A percentile compares a stretch with the other conserved stretches of the same genome.
These are phyloP conservation scores for Glonium stellatum DNA, from an alignment of 495 filamentous ascomycete genomes.

Conservation along the genomic window DNA sequence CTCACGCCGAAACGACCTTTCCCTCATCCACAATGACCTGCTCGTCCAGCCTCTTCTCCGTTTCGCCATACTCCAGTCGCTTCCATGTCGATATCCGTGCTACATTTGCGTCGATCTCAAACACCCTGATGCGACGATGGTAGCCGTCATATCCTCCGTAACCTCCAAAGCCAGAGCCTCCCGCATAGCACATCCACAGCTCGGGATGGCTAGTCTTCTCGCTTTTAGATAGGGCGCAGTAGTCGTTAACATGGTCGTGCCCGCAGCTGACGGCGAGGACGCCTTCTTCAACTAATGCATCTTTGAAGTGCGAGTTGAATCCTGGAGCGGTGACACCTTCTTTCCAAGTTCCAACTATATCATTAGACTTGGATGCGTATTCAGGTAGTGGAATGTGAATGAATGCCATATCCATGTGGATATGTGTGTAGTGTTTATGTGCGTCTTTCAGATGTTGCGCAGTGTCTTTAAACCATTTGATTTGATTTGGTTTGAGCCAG, in stretches of 20 bases:
- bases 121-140: slow-evolving; percentile 76
- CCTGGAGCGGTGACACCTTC: slow-evolving; percentile 77
- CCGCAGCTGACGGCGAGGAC: slow-evolving; percentile 83
- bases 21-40: slow-evolving; percentile 84
- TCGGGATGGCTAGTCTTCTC: slow-evolving; percentile 47
- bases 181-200: slow-evolving; percentile 98
- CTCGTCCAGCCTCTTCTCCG: slow-evolving; percentile 66
- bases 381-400: slow-evolving; percentile 96
- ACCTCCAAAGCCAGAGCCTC: slow-evolving; percentile 81
- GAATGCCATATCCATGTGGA: slow-evolving; percentile 94
- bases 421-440: slow-evolving; percentile 67
- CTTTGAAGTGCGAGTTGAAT: slow-evolving; percentile 82
- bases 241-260: slow-evolving; percentile 96
- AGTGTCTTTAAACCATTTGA: slow-evolving; percentile 83
- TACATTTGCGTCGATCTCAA: slow-evolving; percentile 85
- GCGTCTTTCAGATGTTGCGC: slow-evolving; percentile 58
- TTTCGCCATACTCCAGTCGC: slow-evolving; percentile 75
- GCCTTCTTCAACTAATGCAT: slow-evolving; percentile 77
- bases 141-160: slow-evolving; percentile 87
- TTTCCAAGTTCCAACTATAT: slow-evolving; percentile 44
- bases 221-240: slow-evolving; percentile 65
- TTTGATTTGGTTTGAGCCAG: slow-evolving; percentile 91
- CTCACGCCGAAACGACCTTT: slow-evolving; percentile 41
- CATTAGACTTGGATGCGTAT: slow-evolving; percentile 50
- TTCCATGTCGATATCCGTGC: slow-evolving; percentile 87